Percentiles rank a stretch among this genome's conserved stretches.
phyloP scores from a whole-genome alignment of 305 asterid genomes.

The Fraxinus greggii region DNA sequence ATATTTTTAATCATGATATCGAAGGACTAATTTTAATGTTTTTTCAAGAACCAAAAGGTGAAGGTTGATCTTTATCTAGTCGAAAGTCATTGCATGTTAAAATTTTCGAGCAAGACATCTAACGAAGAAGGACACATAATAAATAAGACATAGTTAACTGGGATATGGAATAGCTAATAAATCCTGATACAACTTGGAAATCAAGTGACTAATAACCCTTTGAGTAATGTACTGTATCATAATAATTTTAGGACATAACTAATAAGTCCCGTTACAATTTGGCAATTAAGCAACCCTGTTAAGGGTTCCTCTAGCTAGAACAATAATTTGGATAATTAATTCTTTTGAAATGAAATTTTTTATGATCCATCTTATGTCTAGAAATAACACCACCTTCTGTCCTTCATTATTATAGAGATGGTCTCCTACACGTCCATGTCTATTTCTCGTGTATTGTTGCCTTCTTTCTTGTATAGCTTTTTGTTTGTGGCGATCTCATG shows the following conservation, averaged over 20 bases:
- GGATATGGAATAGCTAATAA: neutral
- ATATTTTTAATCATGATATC: neutral
- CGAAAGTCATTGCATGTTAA: neutral
- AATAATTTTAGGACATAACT: neutral
- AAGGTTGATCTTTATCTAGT: neutral
- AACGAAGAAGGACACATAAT: neutral
- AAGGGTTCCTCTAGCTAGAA: neutral
- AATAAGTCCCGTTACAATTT: neutral
- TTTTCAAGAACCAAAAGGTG: neutral
- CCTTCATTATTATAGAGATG: slow-evolving; percentile 3
- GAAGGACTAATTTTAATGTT: neutral
- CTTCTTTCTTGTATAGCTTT: neutral
- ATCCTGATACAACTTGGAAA: neutral
- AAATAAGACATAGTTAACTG: neutral
- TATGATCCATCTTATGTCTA: neutral
- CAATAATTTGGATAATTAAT: neutral
- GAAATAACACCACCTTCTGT: slow-evolving; percentile 7
- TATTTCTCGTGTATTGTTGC: slow-evolving; percentile 2
- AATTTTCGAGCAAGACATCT: neutral
- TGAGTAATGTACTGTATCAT: neutral
- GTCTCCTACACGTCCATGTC: neutral
- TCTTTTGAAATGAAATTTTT: neutral
- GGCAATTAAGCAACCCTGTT: neutral
- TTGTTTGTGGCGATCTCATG: slow-evolving; percentile 12
- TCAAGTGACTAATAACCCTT: neutral